Conservation (phyloP, 148 eudicot genomes). For the Agrostemma githago region DNA sequence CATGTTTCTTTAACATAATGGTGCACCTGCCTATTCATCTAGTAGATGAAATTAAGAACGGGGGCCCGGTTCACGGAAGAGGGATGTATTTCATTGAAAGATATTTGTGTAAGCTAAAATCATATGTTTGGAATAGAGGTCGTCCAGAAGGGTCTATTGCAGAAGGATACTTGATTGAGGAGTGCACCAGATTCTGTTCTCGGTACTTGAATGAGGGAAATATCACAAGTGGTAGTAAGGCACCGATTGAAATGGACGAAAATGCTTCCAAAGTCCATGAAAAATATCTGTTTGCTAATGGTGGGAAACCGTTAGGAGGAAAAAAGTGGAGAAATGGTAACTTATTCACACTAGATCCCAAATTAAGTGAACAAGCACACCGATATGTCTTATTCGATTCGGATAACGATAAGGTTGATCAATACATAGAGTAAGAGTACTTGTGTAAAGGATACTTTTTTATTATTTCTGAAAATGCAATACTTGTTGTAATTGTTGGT, state of each 20-base stretch:
- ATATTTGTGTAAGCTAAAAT: slow-evolving; percentile 8
- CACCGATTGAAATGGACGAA: too few species aligned
- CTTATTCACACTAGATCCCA: slow-evolving; percentile 1
- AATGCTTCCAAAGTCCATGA: background rate
- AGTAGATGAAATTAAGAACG: slow-evolving; percentile 9
- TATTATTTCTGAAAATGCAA: background rate
- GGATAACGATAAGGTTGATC: slow-evolving; percentile 5
- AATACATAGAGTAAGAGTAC: slow-evolving; percentile 6
- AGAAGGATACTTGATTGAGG: slow-evolving; percentile 1
- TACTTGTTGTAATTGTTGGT: too few species aligned
- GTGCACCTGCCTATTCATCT: background rate
- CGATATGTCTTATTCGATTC: slow-evolving; percentile 6
- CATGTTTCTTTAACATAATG: too few species aligned
- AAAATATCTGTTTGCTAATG: background rate
- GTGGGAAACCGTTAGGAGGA: slow-evolving; percentile 13
- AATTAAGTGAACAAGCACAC: slow-evolving; percentile 5
- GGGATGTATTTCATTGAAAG: slow-evolving; percentile 2
- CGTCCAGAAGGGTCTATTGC: background rate
- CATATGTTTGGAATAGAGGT: background rate
- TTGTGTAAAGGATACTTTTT: background rate
- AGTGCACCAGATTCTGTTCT: too few species aligned
- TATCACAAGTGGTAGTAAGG: too few species aligned
- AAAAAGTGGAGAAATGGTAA: background rate
- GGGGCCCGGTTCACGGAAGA: background rate
- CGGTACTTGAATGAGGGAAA: too few species aligned